phyloP scores from a whole-genome alignment of 805 yeast species.

The Candida koratica region DNA sequence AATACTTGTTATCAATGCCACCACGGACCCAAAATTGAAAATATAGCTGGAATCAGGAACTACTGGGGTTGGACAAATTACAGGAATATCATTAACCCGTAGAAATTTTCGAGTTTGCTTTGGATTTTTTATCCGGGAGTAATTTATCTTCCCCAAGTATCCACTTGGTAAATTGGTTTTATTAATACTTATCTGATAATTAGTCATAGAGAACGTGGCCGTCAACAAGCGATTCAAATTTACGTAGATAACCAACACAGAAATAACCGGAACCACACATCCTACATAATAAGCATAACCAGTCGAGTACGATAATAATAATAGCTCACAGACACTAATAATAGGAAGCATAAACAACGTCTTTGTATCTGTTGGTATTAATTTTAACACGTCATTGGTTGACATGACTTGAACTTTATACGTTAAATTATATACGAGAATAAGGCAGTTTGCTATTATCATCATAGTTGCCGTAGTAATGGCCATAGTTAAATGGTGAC shows the following conservation, averaged over 20 bases:
- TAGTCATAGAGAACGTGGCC: not conserved
- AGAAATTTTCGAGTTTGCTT: slow-evolving; percentile 1
- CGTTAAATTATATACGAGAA: not conserved
- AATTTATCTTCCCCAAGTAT: slow-evolving; percentile 4
- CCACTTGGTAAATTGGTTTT: slow-evolving; percentile 9
- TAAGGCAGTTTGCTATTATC: not conserved
- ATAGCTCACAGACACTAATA: not conserved
- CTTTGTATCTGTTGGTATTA: not conserved
- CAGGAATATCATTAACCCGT: slow-evolving; percentile 11
- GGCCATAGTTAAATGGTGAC: not conserved
- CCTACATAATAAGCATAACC: slow-evolving; percentile 2
- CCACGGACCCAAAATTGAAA: slow-evolving; percentile 19
- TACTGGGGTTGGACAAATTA: slow-evolving; percentile 22
- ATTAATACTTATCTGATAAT: slow-evolving; percentile 5
- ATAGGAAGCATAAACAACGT: slow-evolving; percentile 2
- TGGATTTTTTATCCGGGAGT: slow-evolving; percentile 3
- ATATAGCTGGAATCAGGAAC: slow-evolving; percentile 20
- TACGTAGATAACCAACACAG: not conserved
- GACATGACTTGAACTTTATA: slow-evolving; percentile 2
- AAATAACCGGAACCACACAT: not conserved
- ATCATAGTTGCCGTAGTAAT: not conserved
- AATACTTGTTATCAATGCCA: slow-evolving; percentile 16
- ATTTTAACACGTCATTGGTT: not conserved
- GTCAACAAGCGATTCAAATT: slow-evolving; percentile 1
- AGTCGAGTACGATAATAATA: slow-evolving; percentile 4